These are phyloP conservation scores for Vitis labrusca DNA, from an alignment of 164 flowering plant genomes.

Conservation along the genomic window DNA sequence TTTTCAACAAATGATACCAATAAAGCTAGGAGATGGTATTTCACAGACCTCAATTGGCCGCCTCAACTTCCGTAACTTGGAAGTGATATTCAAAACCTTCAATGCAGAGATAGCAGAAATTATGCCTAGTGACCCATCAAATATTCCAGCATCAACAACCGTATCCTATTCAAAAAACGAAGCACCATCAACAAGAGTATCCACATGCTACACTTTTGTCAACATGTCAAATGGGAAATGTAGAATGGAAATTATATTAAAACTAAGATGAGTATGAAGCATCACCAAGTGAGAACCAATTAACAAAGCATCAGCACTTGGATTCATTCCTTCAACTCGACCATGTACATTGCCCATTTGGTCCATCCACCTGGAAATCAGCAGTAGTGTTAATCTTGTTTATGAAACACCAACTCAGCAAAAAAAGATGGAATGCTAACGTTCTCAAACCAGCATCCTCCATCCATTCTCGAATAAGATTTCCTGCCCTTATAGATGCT, in stretches of 20 bases:
- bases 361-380: constrained; percentile 83
- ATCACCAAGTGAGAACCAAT: constrained; percentile 96
- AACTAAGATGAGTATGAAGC: constrained; percentile 4
- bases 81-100: constrained; percentile 66
- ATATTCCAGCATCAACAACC: constrained; percentile 95
- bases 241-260: not conserved
- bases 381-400: constrained; percentile 12
- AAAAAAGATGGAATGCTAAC: constrained; percentile 39
- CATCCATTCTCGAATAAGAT: constrained; percentile 79
- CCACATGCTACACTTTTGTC: not conserved
- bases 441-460: constrained; percentile 94
- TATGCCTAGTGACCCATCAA: constrained; percentile 92
- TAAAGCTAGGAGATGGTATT: not conserved
- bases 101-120: constrained; percentile 82
- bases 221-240: not conserved
- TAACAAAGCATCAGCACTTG: constrained; percentile 67
- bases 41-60: constrained; percentile 88
- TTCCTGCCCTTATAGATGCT: constrained; percentile 72
- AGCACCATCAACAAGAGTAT: constrained; percentile 14
- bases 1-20: not conserved
- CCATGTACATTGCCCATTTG: constrained; percentile 95
- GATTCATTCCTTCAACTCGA: constrained; percentile 68
- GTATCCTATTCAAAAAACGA: constrained; percentile 66
- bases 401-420: constrained; percentile 3
- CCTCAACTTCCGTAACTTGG: constrained; percentile 45